phyloP scores from a whole-genome alignment of 345 rosid species.

The Dipteronia dyeriana region DNA sequence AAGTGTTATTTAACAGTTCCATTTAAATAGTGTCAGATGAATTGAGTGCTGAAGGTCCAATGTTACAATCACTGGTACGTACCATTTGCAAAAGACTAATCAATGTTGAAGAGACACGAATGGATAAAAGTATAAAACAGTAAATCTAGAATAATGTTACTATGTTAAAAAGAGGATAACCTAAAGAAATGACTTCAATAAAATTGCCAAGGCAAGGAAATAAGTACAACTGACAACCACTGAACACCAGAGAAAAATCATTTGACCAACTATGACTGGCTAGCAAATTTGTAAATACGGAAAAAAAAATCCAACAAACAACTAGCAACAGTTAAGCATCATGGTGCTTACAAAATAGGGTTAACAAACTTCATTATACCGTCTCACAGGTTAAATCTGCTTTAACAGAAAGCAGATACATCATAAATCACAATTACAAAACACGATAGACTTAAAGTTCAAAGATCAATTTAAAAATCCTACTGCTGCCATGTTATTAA shows the following conservation, averaged over 20 bases:
- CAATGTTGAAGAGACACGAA: neutral
- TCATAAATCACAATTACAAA: neutral
- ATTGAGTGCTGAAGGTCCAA: neutral
- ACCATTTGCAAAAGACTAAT: neutral
- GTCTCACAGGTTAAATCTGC: neutral
- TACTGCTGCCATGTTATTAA: neutral
- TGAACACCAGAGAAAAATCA: neutral
- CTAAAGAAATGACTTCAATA: neutral
- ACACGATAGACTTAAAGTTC: neutral
- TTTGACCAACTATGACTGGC: neutral
- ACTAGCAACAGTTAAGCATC: neutral
- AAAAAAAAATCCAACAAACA: neutral
- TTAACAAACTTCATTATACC: neutral
- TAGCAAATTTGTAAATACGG: neutral
- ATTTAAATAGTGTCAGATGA: neutral
- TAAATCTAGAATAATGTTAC: neutral
- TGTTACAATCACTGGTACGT: neutral
- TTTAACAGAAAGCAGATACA: neutral
- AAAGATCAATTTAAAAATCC: neutral
- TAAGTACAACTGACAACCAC: neutral
- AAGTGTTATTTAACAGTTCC: too few relatives aligned
- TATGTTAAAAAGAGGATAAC: neutral
- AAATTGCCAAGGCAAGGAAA: neutral
- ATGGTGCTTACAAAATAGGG: neutral
- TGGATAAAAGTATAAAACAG: neutral